Percentiles rank a stretch among this genome's conserved stretches.
These are phyloP conservation scores for Amanita muscaria DNA, from an alignment of 768 basidiomycete species.

Conservation along the genomic window DNA sequence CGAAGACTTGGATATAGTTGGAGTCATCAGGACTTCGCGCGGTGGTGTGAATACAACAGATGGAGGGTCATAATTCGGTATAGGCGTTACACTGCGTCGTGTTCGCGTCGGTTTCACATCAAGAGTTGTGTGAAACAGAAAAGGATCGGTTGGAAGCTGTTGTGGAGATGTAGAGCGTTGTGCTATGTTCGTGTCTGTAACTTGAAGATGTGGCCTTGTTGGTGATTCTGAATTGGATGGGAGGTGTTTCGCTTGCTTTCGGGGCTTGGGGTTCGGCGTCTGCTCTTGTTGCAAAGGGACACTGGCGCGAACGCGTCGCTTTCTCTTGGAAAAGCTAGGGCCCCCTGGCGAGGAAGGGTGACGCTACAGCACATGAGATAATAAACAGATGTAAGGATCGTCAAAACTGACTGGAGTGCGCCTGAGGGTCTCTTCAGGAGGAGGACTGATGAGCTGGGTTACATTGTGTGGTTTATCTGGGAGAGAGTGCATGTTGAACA, in stretches of 20 bases:
- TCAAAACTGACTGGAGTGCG: conserved; percentile 18
- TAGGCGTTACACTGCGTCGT: conserved; percentile 44
- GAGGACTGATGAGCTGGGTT: conserved; percentile 45
- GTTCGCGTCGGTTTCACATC: conserved; percentile 18
- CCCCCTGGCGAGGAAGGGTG: too few relatives aligned
- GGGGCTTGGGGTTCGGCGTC: conserved; percentile 56
- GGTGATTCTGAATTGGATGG: conserved; percentile 15
- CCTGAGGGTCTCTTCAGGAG: conserved; percentile 48
- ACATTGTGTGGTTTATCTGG: conserved; percentile 15
- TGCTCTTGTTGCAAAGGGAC: conserved; percentile 22
- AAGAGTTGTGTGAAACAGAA: conserved; percentile 32
- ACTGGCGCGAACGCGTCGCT: conserved; percentile 13
- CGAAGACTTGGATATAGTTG: conserved; percentile 28
- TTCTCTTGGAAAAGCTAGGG: conserved; percentile 1
- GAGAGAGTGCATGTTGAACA: too few relatives aligned
- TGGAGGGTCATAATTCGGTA: conserved; percentile 58
- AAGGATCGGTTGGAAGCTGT: too few relatives aligned
- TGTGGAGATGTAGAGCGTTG: too few relatives aligned
- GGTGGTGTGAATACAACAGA: conserved; percentile 65
- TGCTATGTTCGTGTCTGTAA: not conserved
- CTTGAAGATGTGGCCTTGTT: conserved; percentile 15
- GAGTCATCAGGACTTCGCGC: conserved; percentile 44
- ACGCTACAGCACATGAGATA: conserved; percentile 9
- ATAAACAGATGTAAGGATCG: conserved; percentile 5
- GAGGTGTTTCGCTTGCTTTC: conserved; percentile 33